A percentile compares a stretch with the other conserved stretches of the same genome.
Evolutionary conservation across 2,329 filamentous ascomycete species (phyloP).

Genomic region (Penicillium sclerotigenum): DNA sequence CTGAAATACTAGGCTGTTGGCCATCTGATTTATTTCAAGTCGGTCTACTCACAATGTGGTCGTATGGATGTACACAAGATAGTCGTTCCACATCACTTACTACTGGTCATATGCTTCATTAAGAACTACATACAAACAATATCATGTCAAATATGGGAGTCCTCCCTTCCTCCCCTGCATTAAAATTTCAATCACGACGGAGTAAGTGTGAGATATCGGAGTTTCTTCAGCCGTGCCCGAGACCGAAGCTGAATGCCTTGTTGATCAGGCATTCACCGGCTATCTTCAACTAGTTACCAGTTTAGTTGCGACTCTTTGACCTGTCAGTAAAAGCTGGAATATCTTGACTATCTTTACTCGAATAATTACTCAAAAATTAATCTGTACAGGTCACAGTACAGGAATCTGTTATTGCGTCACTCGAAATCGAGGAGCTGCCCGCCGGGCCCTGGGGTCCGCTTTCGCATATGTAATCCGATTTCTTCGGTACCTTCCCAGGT

Average conservation of each 20-base stretch:
- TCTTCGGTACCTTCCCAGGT: conserved; percentile 9
- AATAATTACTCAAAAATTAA: neutral
- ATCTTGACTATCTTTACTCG: neutral
- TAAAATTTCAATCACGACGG: neutral
- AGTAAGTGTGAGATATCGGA: neutral
- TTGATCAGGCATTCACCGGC: neutral
- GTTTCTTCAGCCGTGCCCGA: neutral
- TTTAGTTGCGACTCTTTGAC: too few species aligned
- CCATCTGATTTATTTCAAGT: neutral
- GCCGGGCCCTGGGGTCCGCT: conserved; percentile 20
- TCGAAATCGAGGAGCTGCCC: conserved; percentile 12
- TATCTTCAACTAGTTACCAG: neutral
- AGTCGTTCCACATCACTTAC: neutral
- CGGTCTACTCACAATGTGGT: neutral
- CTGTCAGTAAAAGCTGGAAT: neutral
- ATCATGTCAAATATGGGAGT: neutral
- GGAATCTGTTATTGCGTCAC: conserved; percentile 31
- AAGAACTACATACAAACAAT: neutral
- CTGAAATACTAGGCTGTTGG: neutral
- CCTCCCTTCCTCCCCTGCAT: neutral
- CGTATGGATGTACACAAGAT: neutral
- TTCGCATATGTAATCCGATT: conserved; percentile 21
- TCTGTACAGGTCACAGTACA: neutral
- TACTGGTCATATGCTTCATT: neutral
- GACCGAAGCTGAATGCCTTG: neutral